Base-by-base conservation (phyloP, 1,284 basidiomycete genomes). In the Ceratobasidium sp. region DNA sequence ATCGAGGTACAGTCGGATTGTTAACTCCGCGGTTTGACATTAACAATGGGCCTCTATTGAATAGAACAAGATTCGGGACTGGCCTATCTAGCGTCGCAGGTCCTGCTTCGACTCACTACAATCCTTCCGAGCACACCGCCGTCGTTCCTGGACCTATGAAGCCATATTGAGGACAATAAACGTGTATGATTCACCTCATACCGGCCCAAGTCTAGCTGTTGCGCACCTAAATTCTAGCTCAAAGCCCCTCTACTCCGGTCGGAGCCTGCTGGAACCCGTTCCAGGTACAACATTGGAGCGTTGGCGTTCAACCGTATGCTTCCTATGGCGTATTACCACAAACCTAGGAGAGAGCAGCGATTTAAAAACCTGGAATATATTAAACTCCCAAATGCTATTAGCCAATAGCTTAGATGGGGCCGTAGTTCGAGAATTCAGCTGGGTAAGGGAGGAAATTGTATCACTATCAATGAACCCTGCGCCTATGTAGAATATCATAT, bases 101-200 rank as follows among this genome's bases (percentile, higher is more conserved):
- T 64, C 7, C 34, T 64, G 20, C 47, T 64, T 64, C 60, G 60
- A 12, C 45, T 64, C 8, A 40, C 47, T 32, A 42, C 34, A 12
- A 25, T 20, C 3, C 47, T 52, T 20, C 10, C 8, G 13, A 52
- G 31, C 4, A 17, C 47, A 5, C 49, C 60, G 31, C 45, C 29
- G 12, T 40, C 45, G 22, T 64, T 64, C 42, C 5, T 27, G 10
- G 25, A 50, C 13, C 20, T 34, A n/a, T 13, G 38, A 47, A 27
- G 15, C 35, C 3, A 64, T 52, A 10, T 15, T 64, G 20, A n/a
- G 12, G 4, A 35, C 45, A 10, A 15, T 64, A 22, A 1, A 10
- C 34, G 29, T 20, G 10, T 32, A 38, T 22, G 49, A 64, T 12
- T 10, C 60, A 31, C 3, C 49, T 25, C 49, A 40, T 50, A 8